phyloP scores from a whole-genome alignment of 2,329 filamentous ascomycete species.

The Dactylellina leptospora region DNA sequence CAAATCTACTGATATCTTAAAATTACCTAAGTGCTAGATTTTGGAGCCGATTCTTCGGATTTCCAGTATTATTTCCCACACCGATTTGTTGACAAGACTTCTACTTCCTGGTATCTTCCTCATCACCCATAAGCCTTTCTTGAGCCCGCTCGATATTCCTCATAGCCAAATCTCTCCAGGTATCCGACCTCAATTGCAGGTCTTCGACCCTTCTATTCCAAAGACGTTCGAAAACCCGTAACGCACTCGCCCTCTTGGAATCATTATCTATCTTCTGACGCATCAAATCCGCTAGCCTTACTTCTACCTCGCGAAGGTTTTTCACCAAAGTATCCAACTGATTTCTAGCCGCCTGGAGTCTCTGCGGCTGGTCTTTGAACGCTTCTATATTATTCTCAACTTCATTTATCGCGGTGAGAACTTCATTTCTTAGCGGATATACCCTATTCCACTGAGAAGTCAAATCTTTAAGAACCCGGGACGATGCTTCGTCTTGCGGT shows the following conservation, averaged over 20 bases:
- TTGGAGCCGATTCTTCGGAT: no score
- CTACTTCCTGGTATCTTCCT: background rate
- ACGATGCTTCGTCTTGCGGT: background rate
- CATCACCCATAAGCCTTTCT: background rate
- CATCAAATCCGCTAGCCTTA: background rate
- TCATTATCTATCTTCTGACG: background rate
- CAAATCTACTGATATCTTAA: no score
- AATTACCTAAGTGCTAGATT: no score
- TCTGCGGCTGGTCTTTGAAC: background rate
- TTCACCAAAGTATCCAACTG: background rate
- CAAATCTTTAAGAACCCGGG: no score
- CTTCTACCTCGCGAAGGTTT: background rate
- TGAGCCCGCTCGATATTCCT: conserved; percentile 16
- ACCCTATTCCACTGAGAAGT: no score
- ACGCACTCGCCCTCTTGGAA: background rate
- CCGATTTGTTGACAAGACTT: conserved; percentile 1
- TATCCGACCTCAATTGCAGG: background rate
- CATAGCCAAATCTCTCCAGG: conserved; percentile 18
- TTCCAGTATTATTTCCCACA: no score
- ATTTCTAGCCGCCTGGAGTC: background rate
- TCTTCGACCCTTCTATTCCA: background rate
- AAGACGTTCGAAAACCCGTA: background rate
- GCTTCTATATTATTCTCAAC: no score
- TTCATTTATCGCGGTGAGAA: no score
- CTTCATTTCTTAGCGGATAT: no score